Evolutionary conservation across 306 rosid species (phyloP).

Genomic region (Coriaria nepalensis): DNA sequence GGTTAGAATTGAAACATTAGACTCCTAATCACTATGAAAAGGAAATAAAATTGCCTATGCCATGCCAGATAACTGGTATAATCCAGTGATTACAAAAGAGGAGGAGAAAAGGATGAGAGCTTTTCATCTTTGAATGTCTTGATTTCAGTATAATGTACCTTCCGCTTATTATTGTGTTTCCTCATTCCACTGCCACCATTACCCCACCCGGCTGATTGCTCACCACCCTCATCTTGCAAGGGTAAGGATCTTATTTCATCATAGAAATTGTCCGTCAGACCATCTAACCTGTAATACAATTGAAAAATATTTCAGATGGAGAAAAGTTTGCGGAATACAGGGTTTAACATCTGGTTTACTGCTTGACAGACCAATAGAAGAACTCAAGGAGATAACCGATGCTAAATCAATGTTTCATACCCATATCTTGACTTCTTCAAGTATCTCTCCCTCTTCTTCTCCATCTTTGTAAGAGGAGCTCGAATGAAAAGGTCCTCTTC

Average conservation of each 20-base stretch:
- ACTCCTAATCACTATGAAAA: no score
- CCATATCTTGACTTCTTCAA: constrained; percentile 71
- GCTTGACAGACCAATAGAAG: constrained; percentile 6
- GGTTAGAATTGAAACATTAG: no score
- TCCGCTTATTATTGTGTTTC: constrained; percentile 38
- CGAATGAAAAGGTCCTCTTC: constrained; percentile 78
- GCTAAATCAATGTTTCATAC: constrained; percentile 21
- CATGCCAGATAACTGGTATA: no score
- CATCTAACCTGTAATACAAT: constrained; percentile 50
- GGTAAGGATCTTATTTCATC: constrained; percentile 67
- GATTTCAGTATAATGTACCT: constrained; percentile 30
- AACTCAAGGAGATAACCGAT: constrained; percentile 1
- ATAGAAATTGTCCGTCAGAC: constrained; percentile 62
- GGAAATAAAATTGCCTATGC: no score
- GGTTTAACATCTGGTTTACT: not conserved
- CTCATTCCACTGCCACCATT: constrained; percentile 31
- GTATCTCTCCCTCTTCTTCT: constrained; percentile 61
- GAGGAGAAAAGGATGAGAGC: no score
- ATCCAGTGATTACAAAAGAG: no score
- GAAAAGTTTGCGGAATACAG: not conserved
- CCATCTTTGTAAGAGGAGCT: constrained; percentile 59
- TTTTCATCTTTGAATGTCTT: not conserved
- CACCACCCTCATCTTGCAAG: constrained; percentile 38
- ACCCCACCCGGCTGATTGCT: constrained; percentile 19
- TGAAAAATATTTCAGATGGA: constrained; percentile 9